A percentile compares a stretch with the other conserved stretches of the same genome.
phyloP scores from a whole-genome alignment of 208 protist species.

The Phytomonas sp. region DNA sequence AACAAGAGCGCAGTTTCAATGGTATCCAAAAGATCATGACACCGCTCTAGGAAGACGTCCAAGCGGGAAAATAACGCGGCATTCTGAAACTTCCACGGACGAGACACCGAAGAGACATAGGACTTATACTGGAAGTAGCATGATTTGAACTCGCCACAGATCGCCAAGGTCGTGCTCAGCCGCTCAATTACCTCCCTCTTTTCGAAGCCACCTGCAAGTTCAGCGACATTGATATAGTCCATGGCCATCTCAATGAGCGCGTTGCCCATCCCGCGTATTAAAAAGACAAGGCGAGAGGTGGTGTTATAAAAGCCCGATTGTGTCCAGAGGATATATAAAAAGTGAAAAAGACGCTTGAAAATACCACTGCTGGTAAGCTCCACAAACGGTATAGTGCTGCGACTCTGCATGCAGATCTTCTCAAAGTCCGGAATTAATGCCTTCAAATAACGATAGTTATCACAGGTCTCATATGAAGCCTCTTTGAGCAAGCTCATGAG shows the following conservation, averaged over 20 bases:
- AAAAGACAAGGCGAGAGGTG: conserved; percentile 83
- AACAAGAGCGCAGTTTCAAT: conserved; percentile 92
- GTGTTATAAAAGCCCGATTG: conserved; percentile 92
- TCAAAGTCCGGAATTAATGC: conserved; percentile 81
- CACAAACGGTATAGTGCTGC: conserved; percentile 59
- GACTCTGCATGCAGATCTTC: conserved; percentile 48
- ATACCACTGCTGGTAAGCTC: conserved; percentile 67
- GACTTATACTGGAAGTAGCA: conserved; percentile 94
- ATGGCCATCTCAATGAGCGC: conserved; percentile 90
- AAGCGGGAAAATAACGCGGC: conserved; percentile 91
- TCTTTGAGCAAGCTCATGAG: conserved; percentile 87
- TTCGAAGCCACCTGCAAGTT: conserved; percentile 90
- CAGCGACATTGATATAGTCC: conserved; percentile 83
- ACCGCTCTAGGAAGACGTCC: conserved; percentile 94
- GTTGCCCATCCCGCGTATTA: conserved; percentile 94
- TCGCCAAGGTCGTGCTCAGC: conserved; percentile 71
- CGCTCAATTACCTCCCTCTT: conserved; percentile 90
- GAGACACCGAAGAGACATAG: conserved; percentile 59
- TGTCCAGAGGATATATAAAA: conserved; percentile 91
- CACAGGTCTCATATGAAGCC: conserved; percentile 70
- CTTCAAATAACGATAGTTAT: conserved; percentile 91
- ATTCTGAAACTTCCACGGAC: conserved; percentile 93
- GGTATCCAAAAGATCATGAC: conserved; percentile 93
- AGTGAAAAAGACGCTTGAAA: conserved; percentile 90
- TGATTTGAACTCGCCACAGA: conserved; percentile 91